phyloP scores from a whole-genome alignment of 2,329 filamentous ascomycete species.

The Colletotrichum musae region DNA sequence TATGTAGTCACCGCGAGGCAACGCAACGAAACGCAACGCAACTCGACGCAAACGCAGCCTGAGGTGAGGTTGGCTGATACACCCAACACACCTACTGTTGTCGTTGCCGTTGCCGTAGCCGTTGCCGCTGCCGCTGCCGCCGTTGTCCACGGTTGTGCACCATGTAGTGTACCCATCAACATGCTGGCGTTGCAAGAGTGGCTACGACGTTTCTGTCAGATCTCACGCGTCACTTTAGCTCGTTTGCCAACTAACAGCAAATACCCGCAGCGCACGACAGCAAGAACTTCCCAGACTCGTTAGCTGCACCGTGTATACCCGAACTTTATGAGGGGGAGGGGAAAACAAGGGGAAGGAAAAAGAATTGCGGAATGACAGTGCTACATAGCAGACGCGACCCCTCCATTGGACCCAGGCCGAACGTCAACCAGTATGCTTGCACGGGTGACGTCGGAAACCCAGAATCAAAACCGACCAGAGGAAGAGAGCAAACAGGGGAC shows the following conservation, averaged over 20 bases:
- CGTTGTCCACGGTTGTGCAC: neutral
- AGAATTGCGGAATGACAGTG: too few relatives aligned
- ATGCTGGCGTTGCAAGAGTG: constrained; percentile 27
- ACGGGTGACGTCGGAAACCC: too few relatives aligned
- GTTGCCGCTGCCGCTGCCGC: constrained; percentile 3
- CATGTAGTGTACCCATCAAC: neutral
- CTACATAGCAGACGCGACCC: too few relatives aligned
- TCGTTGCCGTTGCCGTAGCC: neutral
- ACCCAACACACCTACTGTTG: neutral
- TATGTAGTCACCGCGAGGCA: too few relatives aligned
- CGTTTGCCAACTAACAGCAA: constrained; percentile 33
- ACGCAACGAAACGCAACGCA: neutral
- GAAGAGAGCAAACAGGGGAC: too few relatives aligned
- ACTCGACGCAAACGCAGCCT: neutral
- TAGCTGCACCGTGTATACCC: constrained; percentile 10
- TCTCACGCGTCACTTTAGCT: constrained; percentile 35
- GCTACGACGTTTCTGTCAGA: constrained; percentile 34
- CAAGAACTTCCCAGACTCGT: neutral
- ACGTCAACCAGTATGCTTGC: too few relatives aligned
- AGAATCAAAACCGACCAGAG: too few relatives aligned
- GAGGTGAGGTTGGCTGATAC: neutral
- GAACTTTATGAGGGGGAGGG: neutral
- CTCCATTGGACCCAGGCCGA: too few relatives aligned
- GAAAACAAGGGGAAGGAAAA: neutral
- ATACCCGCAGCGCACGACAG: constrained; percentile 22